These are phyloP conservation scores for Hanseniaspora jakobsenii DNA, from an alignment of 805 yeast genomes.

Conservation along the genomic window DNA sequence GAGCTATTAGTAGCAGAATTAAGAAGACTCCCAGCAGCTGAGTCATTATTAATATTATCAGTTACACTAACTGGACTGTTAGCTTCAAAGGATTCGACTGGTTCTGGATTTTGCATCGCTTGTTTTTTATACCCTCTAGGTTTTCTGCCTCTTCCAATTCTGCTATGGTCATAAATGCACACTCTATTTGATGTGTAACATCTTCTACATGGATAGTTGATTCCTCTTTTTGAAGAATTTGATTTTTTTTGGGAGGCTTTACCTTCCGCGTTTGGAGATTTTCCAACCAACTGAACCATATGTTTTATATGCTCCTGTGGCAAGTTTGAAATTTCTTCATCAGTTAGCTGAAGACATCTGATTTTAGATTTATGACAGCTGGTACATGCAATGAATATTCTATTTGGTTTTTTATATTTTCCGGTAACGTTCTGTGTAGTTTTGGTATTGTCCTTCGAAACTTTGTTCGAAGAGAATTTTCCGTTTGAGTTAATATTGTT, in stretches of 20 bases:
- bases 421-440: no score
- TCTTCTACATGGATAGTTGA: constrained; percentile 57
- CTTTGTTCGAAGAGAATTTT: no score
- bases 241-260: constrained; percentile 3
- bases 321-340: constrained; percentile 8
- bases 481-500: no score
- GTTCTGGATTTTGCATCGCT: neutral
- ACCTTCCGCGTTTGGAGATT: neutral
- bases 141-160: constrained; percentile 38
- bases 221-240: constrained; percentile 29
- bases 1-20: no score
- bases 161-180: constrained; percentile 59
- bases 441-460: no score
- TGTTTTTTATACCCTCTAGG: constrained; percentile 10
- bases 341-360: constrained; percentile 58
- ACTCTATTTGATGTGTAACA: constrained; percentile 51
- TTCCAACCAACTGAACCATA: constrained; percentile 18
- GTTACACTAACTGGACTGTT: neutral
- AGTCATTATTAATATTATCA: no score
- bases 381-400: constrained; percentile 29
- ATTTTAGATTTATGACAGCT: constrained; percentile 72
- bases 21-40: no score
- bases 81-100: neutral
- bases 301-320: constrained; percentile 9
- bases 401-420: constrained; percentile 23